Percentiles rank a stretch among this genome's conserved stretches.
phyloP scores from a whole-genome alignment of 2,329 filamentous ascomycete genomes.

The Fonsecaea nubica region DNA sequence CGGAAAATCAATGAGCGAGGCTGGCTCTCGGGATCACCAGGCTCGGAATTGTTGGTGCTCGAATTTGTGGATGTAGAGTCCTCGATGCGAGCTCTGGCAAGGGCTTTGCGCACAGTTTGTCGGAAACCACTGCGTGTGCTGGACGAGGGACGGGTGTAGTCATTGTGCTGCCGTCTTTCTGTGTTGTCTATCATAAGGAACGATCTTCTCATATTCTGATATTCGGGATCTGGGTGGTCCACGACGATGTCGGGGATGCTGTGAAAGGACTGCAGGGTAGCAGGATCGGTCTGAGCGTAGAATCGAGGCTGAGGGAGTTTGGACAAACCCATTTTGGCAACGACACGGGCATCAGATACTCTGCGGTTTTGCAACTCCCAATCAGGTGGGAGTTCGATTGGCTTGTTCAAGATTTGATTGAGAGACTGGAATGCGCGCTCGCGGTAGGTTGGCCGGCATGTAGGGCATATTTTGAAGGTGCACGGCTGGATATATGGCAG shows the following conservation, averaged over 20 bases:
- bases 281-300: slow-evolving; percentile 16
- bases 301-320: slow-evolving; percentile 7
- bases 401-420: slow-evolving; percentile 49
- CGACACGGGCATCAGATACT: slow-evolving; percentile 40
- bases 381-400: slow-evolving; percentile 40
- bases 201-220: not conserved
- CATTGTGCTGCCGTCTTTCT: not conserved
- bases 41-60: slow-evolving; percentile 2
- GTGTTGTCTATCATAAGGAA: not conserved
- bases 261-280: slow-evolving; percentile 15
- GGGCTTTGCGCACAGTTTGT: slow-evolving; percentile 31
- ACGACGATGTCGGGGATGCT: slow-evolving; percentile 14
- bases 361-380: slow-evolving; percentile 44
- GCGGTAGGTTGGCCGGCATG: slow-evolving; percentile 57
- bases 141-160: slow-evolving; percentile 13
- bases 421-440: slow-evolving; percentile 43
- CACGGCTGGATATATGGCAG: slow-evolving; percentile 44
- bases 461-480: slow-evolving; percentile 55
- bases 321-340: slow-evolving; percentile 35
- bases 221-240: not conserved
- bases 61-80: not conserved
- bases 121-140: slow-evolving; percentile 33
- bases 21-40: slow-evolving; percentile 3
- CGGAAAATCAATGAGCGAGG: slow-evolving; percentile 28
- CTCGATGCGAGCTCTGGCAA: slow-evolving; percentile 28